Percentiles rank a stretch among this genome's conserved stretches.
Evolutionary conservation across 768 basidiomycete genomes (phyloP).

Genomic region (Pilatotrama ljubarskyi): DNA sequence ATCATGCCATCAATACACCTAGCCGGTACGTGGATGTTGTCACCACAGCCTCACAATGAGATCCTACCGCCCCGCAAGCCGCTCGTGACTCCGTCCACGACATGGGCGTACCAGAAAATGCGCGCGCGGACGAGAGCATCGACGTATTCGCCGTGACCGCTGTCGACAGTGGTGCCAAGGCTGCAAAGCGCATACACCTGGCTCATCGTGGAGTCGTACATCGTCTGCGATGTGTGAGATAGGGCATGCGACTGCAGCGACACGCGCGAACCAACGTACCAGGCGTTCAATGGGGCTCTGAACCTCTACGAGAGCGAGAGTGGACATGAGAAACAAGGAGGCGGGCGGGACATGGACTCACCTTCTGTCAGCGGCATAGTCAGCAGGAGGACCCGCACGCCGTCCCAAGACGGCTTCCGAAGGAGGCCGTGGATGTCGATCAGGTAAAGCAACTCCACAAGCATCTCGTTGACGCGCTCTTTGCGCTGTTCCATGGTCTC

Average conservation of each 20-base stretch:
- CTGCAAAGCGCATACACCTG: constrained; percentile 80
- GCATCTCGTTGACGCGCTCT: constrained; percentile 64
- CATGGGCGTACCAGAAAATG: constrained; percentile 88
- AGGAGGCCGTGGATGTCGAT: constrained; percentile 80
- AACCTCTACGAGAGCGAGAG: constrained; percentile 36
- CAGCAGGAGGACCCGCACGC: constrained; percentile 76
- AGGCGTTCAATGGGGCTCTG: constrained; percentile 47
- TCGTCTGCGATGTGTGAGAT: constrained; percentile 43
- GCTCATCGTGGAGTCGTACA: constrained; percentile 81
- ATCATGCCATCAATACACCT: constrained; percentile 3
- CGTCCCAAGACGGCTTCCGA: constrained; percentile 84
- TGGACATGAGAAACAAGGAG: constrained; percentile 5
- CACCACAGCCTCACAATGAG: constrained; percentile 57
- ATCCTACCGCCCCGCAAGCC: constrained; percentile 86
- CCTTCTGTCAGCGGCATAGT: constrained; percentile 85
- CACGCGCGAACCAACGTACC: constrained; percentile 25
- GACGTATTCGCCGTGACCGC: constrained; percentile 54
- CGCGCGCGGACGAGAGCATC: constrained; percentile 66
- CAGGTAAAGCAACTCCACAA: constrained; percentile 73
- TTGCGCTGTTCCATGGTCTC: constrained; percentile 45
- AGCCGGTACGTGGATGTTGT: not conserved
- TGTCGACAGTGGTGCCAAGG: constrained; percentile 49
- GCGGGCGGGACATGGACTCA: constrained; percentile 36
- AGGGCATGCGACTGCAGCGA: not conserved
- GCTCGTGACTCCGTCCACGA: constrained; percentile 80